Conservation (phyloP, 805 yeast species). For the Hanseniaspora meyeri region DNA sequence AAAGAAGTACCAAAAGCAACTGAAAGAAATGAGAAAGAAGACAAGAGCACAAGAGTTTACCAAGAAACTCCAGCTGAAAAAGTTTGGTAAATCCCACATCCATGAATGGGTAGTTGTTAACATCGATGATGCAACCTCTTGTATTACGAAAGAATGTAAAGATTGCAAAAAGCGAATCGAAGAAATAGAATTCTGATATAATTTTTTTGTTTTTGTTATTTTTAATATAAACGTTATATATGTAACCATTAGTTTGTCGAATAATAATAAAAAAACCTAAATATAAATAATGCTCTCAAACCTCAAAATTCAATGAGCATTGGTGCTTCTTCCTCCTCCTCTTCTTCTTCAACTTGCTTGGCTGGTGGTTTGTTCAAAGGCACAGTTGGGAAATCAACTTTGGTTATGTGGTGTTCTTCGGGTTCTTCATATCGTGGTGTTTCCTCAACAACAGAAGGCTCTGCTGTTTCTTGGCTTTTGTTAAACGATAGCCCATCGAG, state of each 20-base stretch:
- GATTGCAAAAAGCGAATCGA: constrained; percentile 78
- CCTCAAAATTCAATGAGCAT: constrained; percentile 23
- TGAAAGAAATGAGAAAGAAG: constrained; percentile 77
- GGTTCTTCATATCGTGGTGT: not conserved
- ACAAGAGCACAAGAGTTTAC: constrained; percentile 88
- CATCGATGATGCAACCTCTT: constrained; percentile 30
- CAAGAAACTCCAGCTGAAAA: constrained; percentile 48
- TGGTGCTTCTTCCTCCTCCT: constrained; percentile 18
- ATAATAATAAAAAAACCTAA: not conserved
- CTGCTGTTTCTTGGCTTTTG: not conserved
- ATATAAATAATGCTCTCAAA: not conserved
- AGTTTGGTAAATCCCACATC: constrained; percentile 49
- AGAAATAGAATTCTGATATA: constrained; percentile 43
- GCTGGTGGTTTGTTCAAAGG: constrained; percentile 25
- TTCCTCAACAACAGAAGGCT: constrained; percentile 13
- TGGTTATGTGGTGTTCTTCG: constrained; percentile 22
- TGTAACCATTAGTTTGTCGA: too few species aligned
- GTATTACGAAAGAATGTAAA: constrained; percentile 50
- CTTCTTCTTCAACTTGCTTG: constrained; percentile 12
- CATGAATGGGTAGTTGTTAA: constrained; percentile 63
- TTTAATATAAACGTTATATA: too few species aligned
- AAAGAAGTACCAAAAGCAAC: constrained; percentile 60
- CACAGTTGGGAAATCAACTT: constrained; percentile 32
- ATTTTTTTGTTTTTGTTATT: too few species aligned
- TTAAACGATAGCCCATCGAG: constrained; percentile 11